Evolutionary conservation across 306 rosid species (phyloP).

Genomic region (Fragaria iinumae): DNA sequence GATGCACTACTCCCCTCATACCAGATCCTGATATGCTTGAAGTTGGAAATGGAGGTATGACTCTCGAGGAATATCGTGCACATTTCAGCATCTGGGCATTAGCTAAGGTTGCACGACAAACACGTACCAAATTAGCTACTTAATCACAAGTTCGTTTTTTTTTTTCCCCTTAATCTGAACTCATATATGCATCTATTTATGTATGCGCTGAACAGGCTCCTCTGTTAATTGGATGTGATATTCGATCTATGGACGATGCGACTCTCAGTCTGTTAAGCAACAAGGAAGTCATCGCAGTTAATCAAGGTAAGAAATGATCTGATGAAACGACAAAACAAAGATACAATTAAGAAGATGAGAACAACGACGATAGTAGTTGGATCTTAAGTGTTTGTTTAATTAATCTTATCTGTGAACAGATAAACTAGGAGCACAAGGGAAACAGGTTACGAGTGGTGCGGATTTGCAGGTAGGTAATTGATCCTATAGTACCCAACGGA

Average conservation of each 20-base stretch:
- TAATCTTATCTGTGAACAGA: constrained; percentile 28
- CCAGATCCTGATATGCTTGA: constrained; percentile 90
- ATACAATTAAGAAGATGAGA: too few relatives aligned
- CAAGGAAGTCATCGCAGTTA: constrained; percentile 64
- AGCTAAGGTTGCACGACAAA: constrained; percentile 45
- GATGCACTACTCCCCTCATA: not conserved
- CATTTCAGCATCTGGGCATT: constrained; percentile 87
- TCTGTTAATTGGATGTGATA: constrained; percentile 68
- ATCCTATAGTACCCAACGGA: not conserved
- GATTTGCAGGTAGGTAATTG: constrained; percentile 52
- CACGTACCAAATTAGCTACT: not conserved
- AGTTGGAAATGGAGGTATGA: constrained; percentile 85
- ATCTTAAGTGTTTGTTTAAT: not conserved
- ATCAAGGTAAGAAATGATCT: constrained; percentile 46
- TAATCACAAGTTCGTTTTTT: not conserved
- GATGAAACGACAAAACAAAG: too few relatives aligned
- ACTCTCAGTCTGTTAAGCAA: constrained; percentile 55
- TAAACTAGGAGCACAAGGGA: constrained; percentile 67
- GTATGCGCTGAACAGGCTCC: constrained; percentile 47
- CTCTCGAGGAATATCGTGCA: constrained; percentile 65
- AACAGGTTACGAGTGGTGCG: constrained; percentile 43
- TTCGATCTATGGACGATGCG: constrained; percentile 50
- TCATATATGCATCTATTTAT: not conserved
- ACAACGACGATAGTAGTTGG: not conserved
- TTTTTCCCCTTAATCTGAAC: not conserved